Base-by-base conservation (phyloP, 2,329 filamentous ascomycete genomes). In the Emergomyces orientalis region DNA sequence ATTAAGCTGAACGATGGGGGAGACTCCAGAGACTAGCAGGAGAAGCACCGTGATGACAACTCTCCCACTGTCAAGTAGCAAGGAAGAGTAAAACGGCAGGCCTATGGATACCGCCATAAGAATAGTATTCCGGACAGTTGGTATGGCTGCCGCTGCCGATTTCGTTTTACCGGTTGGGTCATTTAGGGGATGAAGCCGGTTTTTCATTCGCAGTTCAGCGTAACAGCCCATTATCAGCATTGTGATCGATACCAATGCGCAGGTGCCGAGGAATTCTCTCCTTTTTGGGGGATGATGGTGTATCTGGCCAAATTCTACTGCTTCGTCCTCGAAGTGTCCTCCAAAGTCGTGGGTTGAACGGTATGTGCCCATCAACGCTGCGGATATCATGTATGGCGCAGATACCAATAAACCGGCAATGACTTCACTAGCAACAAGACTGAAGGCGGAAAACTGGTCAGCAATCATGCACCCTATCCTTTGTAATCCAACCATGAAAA, bases 81-180 rank as follows among this genome's bases (percentile, higher is more conserved):
- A 75, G 0, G 81, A 72, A 9, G 83, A 81, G 68, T 83, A 86
- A 67, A 84, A 81, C 0, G 84, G 84, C 37, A 86, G 68, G 2
- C 77, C 72, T 27, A 82, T 69, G 22, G 78, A 75, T 37, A 76
- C 63, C n/a, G 75, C 68, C 59, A 74, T 77, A 22, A 71, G 67
- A 19, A 74, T 59, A 22, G 74, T 70, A 19, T 63, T 65, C 17
- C 65, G 65, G 6, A 57, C 67, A 0, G 61, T 65, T 8, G 64
- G 65, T 1, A 61, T 41, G 62, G 64, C 67, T 4, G 71, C 25
- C 27, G 60, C 65, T 14, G 70, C 68, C 5, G 69, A 62, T 57
- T 67, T 68, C 4, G n/a, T 34, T 30, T 45, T 54, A 6, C 47
- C 34, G 9, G 49, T 32, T n/a, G 57, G 43, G 41, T 47, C 57